phyloP scores from a whole-genome alignment of 306 rosid genomes.

The Mimosa bimucronata region DNA sequence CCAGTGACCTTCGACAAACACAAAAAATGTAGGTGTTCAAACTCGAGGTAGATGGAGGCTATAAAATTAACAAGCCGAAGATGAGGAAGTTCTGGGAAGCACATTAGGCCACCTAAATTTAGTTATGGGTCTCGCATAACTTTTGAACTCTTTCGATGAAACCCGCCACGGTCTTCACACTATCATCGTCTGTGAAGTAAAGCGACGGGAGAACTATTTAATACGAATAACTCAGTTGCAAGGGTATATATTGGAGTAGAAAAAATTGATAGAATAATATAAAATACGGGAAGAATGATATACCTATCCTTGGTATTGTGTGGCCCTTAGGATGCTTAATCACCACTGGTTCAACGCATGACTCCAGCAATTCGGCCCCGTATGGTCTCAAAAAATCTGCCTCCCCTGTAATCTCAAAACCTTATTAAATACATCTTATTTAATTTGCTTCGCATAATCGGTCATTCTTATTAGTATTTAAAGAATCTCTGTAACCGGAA shows the following conservation, averaged over 20 bases:
- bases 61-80: not conserved
- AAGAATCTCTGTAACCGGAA: too few species aligned
- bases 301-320: conserved; percentile 65
- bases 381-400: conserved; percentile 58
- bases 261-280: not conserved
- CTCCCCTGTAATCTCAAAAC: conserved; percentile 51
- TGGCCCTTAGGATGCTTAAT: conserved; percentile 81
- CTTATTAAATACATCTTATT: too few species aligned
- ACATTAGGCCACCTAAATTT: not conserved
- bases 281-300: not conserved
- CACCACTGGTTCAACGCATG: conserved; percentile 49
- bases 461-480: too few species aligned
- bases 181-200: conserved; percentile 46
- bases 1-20: not conserved
- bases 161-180: conserved; percentile 37
- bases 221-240: not conserved
- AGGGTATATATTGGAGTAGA: too few species aligned
- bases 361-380: conserved; percentile 54
- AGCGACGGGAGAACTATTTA: not conserved
- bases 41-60: not conserved
- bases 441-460: too few species aligned
- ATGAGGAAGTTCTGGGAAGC: not conserved
- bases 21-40: not conserved
- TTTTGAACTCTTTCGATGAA: conserved; percentile 53
- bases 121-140: conserved; percentile 27